Evolutionary conservation across 2,329 filamentous ascomycete species (phyloP), one percentile per base, ranked within the genome.

Genomic region (Metarhizium guizhouense): DNA sequence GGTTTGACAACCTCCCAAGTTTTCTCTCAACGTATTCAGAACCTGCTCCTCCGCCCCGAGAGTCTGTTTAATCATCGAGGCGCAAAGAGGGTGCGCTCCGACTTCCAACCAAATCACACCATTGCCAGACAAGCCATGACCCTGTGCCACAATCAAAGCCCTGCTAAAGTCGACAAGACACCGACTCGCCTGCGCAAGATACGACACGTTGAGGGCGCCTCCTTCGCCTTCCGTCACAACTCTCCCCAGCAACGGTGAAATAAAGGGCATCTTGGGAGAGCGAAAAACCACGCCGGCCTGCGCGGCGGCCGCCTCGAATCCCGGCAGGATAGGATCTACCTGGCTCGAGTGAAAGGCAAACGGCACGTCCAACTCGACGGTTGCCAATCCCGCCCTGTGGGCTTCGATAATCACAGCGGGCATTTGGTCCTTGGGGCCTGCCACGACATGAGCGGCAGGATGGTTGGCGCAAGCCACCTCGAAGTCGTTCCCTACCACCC

Each of bases 381-480:
- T 64, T 74, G 66, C 34, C 18, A 49, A 57, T 59, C 2, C n/a
- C 54, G 14, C 2, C 14, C 16, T 47, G 25, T 47, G 3, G 55
- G 55, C 42, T n/a, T 4, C 29, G 13, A 34, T 20, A 2, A 56
- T 42, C 16, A 59, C 38, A 11, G 47, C 40, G 4, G 55, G 54
- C 5, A 60, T 47, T 5, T 57, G 40, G 1, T 16, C n/a, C 4
- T 18, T 54, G 11, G 57, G 49, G 18, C 59, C 57, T 18, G 52
- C 54, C 3, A 60, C 29, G 10, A 87, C 83, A 43, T 78, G 84
- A 62, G 84, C 81, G 55, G 77, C 71, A 0, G 79, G 79, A 0
- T 79, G 78, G 64, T 88, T 89, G 64, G 85, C 76, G 69, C 86
- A 88, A 7, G 85, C 58, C 11, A 62, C 47, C 42, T 68, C 64